Conservation (phyloP, 371 early-diverging fungal species). For the Conidiobolus coronatus region DNA sequence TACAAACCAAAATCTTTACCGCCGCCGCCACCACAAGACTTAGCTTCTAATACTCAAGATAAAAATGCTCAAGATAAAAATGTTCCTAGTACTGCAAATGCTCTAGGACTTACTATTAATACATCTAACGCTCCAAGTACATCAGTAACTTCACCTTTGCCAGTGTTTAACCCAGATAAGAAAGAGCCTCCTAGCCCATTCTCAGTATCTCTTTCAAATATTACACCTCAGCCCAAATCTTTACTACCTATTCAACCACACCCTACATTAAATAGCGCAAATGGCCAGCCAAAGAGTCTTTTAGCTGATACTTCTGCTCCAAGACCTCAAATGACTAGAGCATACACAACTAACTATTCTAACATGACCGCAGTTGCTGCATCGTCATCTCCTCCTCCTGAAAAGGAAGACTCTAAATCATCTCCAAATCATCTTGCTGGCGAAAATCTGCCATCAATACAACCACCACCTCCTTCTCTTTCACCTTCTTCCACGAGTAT, state of each 20-base stretch:
- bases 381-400: not conserved
- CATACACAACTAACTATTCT: not conserved
- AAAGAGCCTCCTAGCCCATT: too few relatives aligned
- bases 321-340: not conserved
- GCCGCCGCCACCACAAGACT: too few relatives aligned
- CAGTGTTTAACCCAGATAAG: too few relatives aligned
- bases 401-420: not conserved
- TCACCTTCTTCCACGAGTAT: slow-evolving; percentile 1
- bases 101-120: not conserved
- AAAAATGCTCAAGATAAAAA: slow-evolving; percentile 6
- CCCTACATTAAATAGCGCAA: too few relatives aligned
- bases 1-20: slow-evolving; percentile 9
- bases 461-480: not conserved
- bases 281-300: too few relatives aligned
- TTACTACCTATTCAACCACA: too few relatives aligned
- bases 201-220: too few relatives aligned
- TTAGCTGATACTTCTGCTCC: not conserved
- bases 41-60: too few relatives aligned
- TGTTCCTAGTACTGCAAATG: not conserved
- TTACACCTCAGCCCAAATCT: too few relatives aligned
- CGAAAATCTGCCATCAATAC: not conserved
- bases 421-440: not conserved
- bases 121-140: not conserved
- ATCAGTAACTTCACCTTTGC: not conserved
- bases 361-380: not conserved